Base-by-base conservation (phyloP, 139 green algal species). In the Penium margaritaceum region DNA sequence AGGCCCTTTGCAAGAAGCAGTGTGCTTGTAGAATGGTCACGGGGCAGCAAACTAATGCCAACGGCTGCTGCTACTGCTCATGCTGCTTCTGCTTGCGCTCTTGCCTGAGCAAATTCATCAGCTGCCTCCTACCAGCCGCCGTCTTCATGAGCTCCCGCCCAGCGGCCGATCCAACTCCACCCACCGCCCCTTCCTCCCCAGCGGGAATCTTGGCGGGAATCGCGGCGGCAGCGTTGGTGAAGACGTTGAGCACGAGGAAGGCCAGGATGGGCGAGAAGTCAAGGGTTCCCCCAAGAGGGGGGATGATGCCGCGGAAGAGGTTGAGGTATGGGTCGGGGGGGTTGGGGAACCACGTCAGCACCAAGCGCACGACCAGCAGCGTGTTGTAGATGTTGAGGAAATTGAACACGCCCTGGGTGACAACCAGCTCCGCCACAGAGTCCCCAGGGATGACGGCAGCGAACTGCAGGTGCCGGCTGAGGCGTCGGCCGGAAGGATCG, bases 261-360 rank as follows among this genome's bases (percentile, higher is more conserved):
- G 94, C 94, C 71, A 98, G 85, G 78, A 99, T n/a, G n/a, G n/a
- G n/a, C n/a, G n/a, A n/a, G n/a, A n/a, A n/a, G 83, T 98, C 94
- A 35, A 98, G 81, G 32, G 71, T 67, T 32, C 89, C 90, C 2
- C 92, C 95, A 1, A 98, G 63, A 0, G 94, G 94, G 0, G 94
- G 94, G 57, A 98, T 96, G 60, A 98, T 87, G 35, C 94, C 94
- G 9, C 94, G 74, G 87, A 99, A 99, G n/a, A 98, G 83, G 84
- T 96, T 96, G 3, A 99, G n/a, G 83, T 96, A 96, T 14, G 91
- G 91, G 81, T 97, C 91, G 12, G 93, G 93, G 0, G 90, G 80
- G 68, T 92, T 89, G 44, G 94, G 93, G 85, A 98, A 98, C 91
- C 94, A 99, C 0, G 94, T 98, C 6, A 98, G 85, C 41, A 99